These are phyloP conservation scores for Cladosporium sp. DNA, from an alignment of 2,329 filamentous ascomycete species.

Conservation along the genomic window DNA sequence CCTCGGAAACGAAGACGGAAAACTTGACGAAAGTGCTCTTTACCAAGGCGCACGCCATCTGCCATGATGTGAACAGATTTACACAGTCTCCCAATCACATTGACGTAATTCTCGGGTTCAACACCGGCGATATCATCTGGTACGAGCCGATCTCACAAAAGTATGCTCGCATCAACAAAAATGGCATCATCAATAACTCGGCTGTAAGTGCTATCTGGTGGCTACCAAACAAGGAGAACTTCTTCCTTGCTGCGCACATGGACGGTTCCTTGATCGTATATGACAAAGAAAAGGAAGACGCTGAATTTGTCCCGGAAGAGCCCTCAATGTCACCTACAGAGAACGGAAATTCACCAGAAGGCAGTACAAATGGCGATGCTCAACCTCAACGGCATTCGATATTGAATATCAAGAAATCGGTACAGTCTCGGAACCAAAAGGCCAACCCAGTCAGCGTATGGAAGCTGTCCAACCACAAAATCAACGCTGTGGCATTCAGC, in stretches of 20 bases:
- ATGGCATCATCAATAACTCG: conserved; percentile 82
- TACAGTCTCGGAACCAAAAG: conserved; percentile 91
- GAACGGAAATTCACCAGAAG: conserved; percentile 28
- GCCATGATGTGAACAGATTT: conserved; percentile 82
- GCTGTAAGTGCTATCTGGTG: conserved; percentile 84
- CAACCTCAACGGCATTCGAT: conserved; percentile 29
- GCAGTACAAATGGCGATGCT: conserved; percentile 23
- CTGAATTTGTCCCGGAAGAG: conserved; percentile 66
- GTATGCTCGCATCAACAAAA: conserved; percentile 94
- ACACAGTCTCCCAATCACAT: conserved; percentile 78
- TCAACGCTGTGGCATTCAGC: conserved; percentile 89
- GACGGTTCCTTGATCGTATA: conserved; percentile 90
- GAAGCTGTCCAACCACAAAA: conserved; percentile 86
- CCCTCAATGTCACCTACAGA: conserved; percentile 19
- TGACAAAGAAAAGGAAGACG: conserved; percentile 95
- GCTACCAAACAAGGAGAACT: conserved; percentile 89
- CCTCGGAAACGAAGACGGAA: conserved; percentile 72
- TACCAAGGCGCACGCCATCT: conserved; percentile 91
- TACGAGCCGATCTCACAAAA: conserved; percentile 96
- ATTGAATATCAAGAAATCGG: conserved; percentile 80
- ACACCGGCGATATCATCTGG: conserved; percentile 96
- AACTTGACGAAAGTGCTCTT: conserved; percentile 95
- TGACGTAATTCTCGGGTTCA: conserved; percentile 92
- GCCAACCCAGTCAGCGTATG: conserved; percentile 86
- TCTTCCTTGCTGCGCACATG: conserved; percentile 88